Percentiles rank a stretch among this genome's conserved stretches.
These are phyloP conservation scores for Beauveria rudraprayagi DNA, from an alignment of 2,329 filamentous ascomycete species.

Conservation along the genomic window DNA sequence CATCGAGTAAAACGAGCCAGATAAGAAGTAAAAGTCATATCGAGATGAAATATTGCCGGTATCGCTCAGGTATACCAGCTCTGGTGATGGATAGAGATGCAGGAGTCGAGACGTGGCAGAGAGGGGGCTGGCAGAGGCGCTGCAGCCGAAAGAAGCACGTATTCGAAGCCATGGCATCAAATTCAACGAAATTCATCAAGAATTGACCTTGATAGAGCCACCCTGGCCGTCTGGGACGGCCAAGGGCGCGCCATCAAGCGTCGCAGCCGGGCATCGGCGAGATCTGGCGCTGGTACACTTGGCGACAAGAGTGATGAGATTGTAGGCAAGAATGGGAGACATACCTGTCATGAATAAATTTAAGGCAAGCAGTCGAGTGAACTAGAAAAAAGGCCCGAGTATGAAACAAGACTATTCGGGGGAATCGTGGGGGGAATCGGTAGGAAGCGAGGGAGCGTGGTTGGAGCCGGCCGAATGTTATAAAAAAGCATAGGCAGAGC, in stretches of 20 bases:
- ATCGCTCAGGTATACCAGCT: background rate
- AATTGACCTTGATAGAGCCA: background rate
- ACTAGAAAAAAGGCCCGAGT: slow-evolving; percentile 16
- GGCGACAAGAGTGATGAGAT: slow-evolving; percentile 14
- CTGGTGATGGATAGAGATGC: background rate
- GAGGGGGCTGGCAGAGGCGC: background rate
- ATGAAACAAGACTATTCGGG: background rate
- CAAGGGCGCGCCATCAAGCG: background rate
- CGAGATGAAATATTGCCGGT: slow-evolving; percentile 1
- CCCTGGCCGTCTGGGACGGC: background rate
- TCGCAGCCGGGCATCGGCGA: background rate
- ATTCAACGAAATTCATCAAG: background rate
- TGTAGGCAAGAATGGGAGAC: slow-evolving; percentile 25
- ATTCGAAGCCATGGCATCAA: background rate
- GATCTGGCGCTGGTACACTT: slow-evolving; percentile 20
- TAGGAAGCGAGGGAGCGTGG: slow-evolving; percentile 23
- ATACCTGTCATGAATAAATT: slow-evolving; percentile 44
- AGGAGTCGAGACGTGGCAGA: background rate
- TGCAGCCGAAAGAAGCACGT: background rate
- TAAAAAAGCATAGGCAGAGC: slow-evolving; percentile 27
- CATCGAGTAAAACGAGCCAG: background rate
- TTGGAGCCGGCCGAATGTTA: slow-evolving; percentile 25
- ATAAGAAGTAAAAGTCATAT: background rate
- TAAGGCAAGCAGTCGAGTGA: slow-evolving; percentile 28
- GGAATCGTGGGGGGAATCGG: slow-evolving; percentile 6